Evolutionary conservation across 768 basidiomycete genomes (phyloP), one percentile per base, ranked within the genome.

Genomic region (Gautieria morchelliformis): DNA sequence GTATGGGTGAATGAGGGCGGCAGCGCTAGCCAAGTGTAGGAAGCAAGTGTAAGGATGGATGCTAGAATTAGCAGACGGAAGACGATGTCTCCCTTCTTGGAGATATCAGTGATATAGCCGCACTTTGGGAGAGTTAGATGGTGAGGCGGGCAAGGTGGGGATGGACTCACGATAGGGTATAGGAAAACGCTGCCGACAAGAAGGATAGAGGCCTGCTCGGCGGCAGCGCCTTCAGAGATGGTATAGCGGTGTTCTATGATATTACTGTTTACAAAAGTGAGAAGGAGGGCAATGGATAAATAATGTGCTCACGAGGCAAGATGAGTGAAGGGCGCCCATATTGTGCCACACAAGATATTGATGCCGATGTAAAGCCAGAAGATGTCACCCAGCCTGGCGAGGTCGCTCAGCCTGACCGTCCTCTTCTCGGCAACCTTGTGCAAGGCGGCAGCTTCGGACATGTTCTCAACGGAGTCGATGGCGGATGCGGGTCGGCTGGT

Each of bases 321-420:
- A 64, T 89, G 87, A 11, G 80, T 81, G 65, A 88, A 89, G 3
- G 88, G 89, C 3, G 80, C 72, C 88, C 88, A 90, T 37, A 89
- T 80, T 59, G 81, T 73, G 17, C 88, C 88, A 59, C 85, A 91
- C 15, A 89, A 70, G 12, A 89, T 67, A 60, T 90, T 90, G n/a
- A 88, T 64, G 2, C 77, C 82, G 57, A 89, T 81, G 66, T 89
- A 89, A 15, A 81, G 82, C 87, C 86, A 89, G 61, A 89, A 88
- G 11, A 85, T 73, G 65, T 89, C 88, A 4, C 88, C 88, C 4
- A 89, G 73, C 61, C 78, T 77, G 1, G 79, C 75, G 40, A 89
- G 75, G 59, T 87, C 78, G 42, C 71, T 70, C 37, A 88, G 62
- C 56, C 80, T 74, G 17, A 89, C 85, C 62, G 71, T 75, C 37